Evolutionary conservation across 2,329 filamentous ascomycete genomes (phyloP), one percentile per base, ranked within the genome.

Genomic region (Pseudogymnoascus sp.): DNA sequence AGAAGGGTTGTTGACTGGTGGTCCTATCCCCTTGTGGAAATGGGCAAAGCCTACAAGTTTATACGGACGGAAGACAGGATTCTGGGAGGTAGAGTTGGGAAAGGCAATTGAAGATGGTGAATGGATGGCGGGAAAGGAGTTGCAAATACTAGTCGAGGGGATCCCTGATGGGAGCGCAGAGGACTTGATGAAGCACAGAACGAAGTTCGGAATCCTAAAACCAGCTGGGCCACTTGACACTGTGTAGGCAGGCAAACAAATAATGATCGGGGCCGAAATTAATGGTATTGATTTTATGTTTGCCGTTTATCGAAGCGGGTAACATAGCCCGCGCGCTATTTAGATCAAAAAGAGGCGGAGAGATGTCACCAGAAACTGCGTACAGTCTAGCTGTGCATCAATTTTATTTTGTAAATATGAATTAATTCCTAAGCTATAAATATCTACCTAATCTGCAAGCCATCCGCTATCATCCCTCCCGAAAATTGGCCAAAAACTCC

Each of bases 391-490:
- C 16, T 16, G 19, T 57, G 10, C 10, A 31, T 3, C 45, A 54
- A n/a, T 54, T 54, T 25, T 6, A 25, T 54, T 16, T 54, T 57
- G 51, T 21, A 57, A 57, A 34, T 57, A 57, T 57, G 10, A 10
- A 57, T 57, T 57, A 57, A 57, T 57, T 57, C n/a, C 51, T 57
- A 57, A 57, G 28, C 51, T 57, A 34, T 57, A 57, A 57, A 57
- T 57, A 57, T 57, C 51, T 57, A 57, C 28, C 28, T 57, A 57
- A 57, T 57, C 51, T 57, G 51, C 25, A 57, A 57, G 51, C 51
- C 51, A 57, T 21, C 51, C 10, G 14, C 14, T 21, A 21, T 19
- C 51, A 21, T 34, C 51, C n/a, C 28, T 8, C 21, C 28, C 28
- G 51, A 34, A 34, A 57, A 34, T 57, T 34, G 51, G n/a, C 51